Evolutionary conservation across 371 early-diverging fungal species (phyloP), one percentile per base, ranked within the genome.

Genomic region (Phascolomyces articulosus): DNA sequence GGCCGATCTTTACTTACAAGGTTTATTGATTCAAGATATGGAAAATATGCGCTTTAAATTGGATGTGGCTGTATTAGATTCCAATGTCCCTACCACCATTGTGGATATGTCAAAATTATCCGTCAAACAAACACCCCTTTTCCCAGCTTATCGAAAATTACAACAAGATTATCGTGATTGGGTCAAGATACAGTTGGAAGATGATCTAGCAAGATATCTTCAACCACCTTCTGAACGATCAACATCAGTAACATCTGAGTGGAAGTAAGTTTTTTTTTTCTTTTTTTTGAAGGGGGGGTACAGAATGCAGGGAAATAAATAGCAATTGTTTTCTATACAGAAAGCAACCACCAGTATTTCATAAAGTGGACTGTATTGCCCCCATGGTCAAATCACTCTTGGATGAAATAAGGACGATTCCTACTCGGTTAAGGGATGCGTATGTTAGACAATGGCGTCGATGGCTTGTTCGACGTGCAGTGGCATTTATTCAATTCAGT

Each of bases 381-480:
- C 85, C 87, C 2, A 79, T 82, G 76, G 75, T 87, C 0, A 82
- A 83, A 47, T 70, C 71, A n/a, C 63, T 87, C 26, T 63, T 87
- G 2, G 77, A 80, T 31, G 85, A 85, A 56, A 70, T 71, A 0
- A 71, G 75, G 2, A 69, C 65, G 16, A 64, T 87, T 16, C 87
- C 87, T 0, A 63, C 76, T 3, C 65, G 81, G 40, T 71, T 85
- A 71, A 72, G 87, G 34, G 87, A 87, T 58, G 80, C 78, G 0
- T 87, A 83, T 66, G 78, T 84, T 8, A 71, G 80, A 2, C 85
- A 87, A 62, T 87, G 87, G 87, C 79, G 81, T 27, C 68, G 82
- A 56, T 70, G 73, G 8, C 62, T 87, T 21, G 68, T 85, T 10
- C 74, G 76, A 40, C 71, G 68, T 26, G 82, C 84, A 8, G 40